Percentiles rank a stretch among this genome's conserved stretches.
Evolutionary conservation across 2,329 filamentous ascomycete genomes (phyloP).

Genomic region (Alternaria brassicicola): DNA sequence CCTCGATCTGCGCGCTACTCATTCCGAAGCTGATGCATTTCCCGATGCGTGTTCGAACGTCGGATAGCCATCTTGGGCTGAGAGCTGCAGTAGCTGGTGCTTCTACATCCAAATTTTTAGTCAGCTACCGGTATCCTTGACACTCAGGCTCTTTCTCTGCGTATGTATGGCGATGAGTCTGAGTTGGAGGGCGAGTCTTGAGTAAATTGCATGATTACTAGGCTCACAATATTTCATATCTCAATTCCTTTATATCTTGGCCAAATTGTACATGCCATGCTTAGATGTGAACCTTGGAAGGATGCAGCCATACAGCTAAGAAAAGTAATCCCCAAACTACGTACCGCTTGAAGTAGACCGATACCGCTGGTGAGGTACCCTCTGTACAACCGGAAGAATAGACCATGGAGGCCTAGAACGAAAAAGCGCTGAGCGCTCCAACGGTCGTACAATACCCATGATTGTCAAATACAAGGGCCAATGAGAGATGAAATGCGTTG

Average conservation of each 20-base stretch:
- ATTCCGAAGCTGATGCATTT: slow-evolving; percentile 79
- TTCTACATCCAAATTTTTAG: not conserved
- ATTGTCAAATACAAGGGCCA: not conserved
- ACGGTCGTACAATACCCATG: slow-evolving; percentile 24
- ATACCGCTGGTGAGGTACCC: not conserved
- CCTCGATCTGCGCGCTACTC: slow-evolving; percentile 60
- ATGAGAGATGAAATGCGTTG: not conserved
- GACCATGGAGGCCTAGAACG: not conserved
- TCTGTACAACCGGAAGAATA: not conserved
- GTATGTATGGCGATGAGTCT: not conserved
- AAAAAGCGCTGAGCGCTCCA: slow-evolving; percentile 22
- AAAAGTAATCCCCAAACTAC: not conserved
- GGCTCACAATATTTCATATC: not conserved
- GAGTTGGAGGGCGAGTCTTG: not conserved
- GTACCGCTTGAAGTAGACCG: slow-evolving; percentile 13
- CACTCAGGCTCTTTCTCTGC: not conserved
- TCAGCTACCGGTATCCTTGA: not conserved
- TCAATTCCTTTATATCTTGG: not conserved
- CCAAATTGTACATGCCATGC: not conserved
- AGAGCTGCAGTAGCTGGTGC: slow-evolving; percentile 13
- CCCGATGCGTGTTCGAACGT: slow-evolving; percentile 70
- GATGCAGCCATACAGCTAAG: not conserved
- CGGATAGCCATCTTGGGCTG: slow-evolving; percentile 70
- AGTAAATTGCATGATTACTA: not conserved
- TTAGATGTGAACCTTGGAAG: not conserved